Conservation (phyloP, 768 basidiomycete species). For the Fistulinella prunicolor region DNA sequence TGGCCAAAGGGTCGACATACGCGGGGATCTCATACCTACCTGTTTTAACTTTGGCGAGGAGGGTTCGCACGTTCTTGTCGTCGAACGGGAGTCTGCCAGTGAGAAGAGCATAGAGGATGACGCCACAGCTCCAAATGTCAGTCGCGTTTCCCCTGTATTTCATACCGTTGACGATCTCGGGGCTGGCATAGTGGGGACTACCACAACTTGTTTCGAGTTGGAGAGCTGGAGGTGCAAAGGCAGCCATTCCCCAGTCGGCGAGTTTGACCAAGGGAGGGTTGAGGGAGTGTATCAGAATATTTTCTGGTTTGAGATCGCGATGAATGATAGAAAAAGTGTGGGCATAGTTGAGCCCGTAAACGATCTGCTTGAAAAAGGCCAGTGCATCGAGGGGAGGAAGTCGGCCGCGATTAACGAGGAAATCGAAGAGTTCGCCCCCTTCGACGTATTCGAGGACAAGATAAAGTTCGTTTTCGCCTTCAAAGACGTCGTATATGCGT, state of each 20-base stretch:
- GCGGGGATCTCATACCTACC: constrained; percentile 83
- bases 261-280: constrained; percentile 87
- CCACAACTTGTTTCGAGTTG: constrained; percentile 95
- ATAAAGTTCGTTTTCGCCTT: constrained; percentile 87
- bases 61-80: constrained; percentile 75
- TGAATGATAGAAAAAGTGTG: constrained; percentile 98
- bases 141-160: constrained; percentile 87
- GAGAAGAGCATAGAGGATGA: constrained; percentile 87
- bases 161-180: constrained; percentile 91
- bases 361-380: constrained; percentile 92
- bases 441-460: constrained; percentile 93
- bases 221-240: constrained; percentile 81
- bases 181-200: constrained; percentile 94
- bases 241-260: constrained; percentile 98
- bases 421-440: constrained; percentile 96
- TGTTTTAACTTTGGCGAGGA: constrained; percentile 82
- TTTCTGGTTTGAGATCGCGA: constrained; percentile 97
- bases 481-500: constrained; percentile 93
- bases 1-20: constrained; percentile 78
- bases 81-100: constrained; percentile 93
- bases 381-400: constrained; percentile 80
- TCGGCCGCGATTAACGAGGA: constrained; percentile 84
- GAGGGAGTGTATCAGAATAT: constrained; percentile 85
- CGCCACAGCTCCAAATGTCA: constrained; percentile 96
- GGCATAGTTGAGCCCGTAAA: constrained; percentile 93